Base-by-base conservation (phyloP, 352 stramenopile genomes). In the Globisporangium heterothallicum region DNA sequence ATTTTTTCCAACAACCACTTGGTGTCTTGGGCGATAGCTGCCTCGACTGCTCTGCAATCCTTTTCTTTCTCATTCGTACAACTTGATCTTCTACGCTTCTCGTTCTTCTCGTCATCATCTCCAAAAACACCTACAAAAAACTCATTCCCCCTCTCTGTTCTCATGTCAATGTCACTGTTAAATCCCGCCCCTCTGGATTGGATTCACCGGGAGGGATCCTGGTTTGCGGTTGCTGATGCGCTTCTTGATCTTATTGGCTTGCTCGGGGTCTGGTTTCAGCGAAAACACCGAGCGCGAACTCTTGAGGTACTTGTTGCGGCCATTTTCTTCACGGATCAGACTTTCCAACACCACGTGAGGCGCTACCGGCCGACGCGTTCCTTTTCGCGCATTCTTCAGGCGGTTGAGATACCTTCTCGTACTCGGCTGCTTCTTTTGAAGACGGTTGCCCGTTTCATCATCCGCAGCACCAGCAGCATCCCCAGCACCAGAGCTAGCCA, bases 291-390 rank as follows among this genome's bases (percentile, higher is more conserved):
- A 72, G 32, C 77, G 78, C 12, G 80, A 88, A 60, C 80, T 88
- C 74, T 91, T 91, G 43, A 88, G 70, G 59, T 88, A 91, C 49
- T 87, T 87, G 65, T 89, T 88, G 46, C 75, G 76, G 0, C 78
- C 79, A 18, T 78, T 83, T 46, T 91, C 80, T 56, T 91, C 78
- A 9, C 78, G 80, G 36, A 88, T 86, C 24, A 91, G 59, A 72
- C 80, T 91, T 54, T 91, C 78, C 6, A 91, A 55, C 44, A 91
- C 74, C n/a, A 88, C 64, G 43, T 91, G 80, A 26, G 78, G 74
- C 22, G 78, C 72, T 42, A 91, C 75, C 29, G 77, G 75, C 19
- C 77, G 70, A 56, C 78, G 69, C n/a, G 73, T 68, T 27, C 63
- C 63, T 45, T 78, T 75, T 19, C 83, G 83, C 21, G 84, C 74